Percentiles rank a stretch among this genome's conserved stretches.
Conservation (phyloP, 2,329 filamentous ascomycete species). For the Phialemoniopsis sp. region DNA sequence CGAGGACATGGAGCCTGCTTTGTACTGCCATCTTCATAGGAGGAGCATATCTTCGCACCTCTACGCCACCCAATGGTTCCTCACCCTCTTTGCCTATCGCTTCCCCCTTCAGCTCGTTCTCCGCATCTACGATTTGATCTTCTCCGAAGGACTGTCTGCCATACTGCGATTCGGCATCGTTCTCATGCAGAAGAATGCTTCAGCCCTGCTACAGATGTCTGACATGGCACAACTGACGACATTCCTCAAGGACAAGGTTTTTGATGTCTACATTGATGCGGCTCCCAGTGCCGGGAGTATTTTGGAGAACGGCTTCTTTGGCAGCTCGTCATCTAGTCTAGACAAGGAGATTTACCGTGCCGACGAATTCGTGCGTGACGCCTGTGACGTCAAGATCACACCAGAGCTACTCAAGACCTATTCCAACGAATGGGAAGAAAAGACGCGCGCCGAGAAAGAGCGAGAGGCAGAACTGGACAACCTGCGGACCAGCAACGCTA, state of each 20-base stretch:
- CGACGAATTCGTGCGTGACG: conserved; percentile 88
- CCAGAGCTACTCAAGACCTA: conserved; percentile 79
- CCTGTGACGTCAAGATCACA: conserved; percentile 81
- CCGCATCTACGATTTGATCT: conserved; percentile 91
- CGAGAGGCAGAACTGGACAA: conserved; percentile 76
- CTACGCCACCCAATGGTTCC: conserved; percentile 98
- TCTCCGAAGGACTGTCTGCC: conserved; percentile 88
- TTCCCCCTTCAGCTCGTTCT: conserved; percentile 95
- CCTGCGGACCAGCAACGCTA: conserved; percentile 58
- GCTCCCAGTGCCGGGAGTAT: conserved; percentile 89
- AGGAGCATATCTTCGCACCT: conserved; percentile 84
- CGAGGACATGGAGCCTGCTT: conserved; percentile 87
- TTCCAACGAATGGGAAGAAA: conserved; percentile 87
- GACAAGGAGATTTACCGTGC: conserved; percentile 97
- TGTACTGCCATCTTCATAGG: conserved; percentile 91
- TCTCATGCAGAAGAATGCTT: conserved; percentile 90
- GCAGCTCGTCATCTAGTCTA: conserved; percentile 78
- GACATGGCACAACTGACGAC: conserved; percentile 88
- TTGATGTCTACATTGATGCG: conserved; percentile 96
- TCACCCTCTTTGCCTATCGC: conserved; percentile 96
- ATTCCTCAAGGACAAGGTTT: conserved; percentile 89
- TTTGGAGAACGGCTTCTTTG: conserved; percentile 95
- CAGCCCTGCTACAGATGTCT: conserved; percentile 73
- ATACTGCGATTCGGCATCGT: conserved; percentile 94
- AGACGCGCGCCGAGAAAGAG: conserved; percentile 75